Evolutionary conservation across 1,139 yeast species (phyloP).

Genomic region (Yamadazyma pseudoaaseri): DNA sequence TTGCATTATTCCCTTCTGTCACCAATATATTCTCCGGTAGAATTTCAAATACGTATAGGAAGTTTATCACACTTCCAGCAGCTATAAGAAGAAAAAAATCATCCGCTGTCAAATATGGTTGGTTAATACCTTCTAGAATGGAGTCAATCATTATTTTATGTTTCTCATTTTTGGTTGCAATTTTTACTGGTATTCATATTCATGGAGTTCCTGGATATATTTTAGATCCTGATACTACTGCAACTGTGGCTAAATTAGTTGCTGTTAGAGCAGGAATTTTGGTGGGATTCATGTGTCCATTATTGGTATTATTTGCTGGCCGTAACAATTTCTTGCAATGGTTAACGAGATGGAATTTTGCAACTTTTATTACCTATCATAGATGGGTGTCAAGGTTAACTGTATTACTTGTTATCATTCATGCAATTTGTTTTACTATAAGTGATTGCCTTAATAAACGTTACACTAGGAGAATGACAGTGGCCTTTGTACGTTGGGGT

Average conservation of each 20-base stretch:
- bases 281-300: slow-evolving; percentile 23
- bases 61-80: slow-evolving; percentile 33
- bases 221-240: slow-evolving; percentile 14
- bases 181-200: slow-evolving; percentile 29
- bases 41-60: slow-evolving; percentile 27
- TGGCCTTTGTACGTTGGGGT: slow-evolving; percentile 50
- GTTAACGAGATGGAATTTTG: slow-evolving; percentile 30
- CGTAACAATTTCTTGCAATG: slow-evolving; percentile 33
- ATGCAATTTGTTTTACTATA: slow-evolving; percentile 22
- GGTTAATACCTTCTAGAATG: slow-evolving; percentile 28
- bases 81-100: slow-evolving; percentile 23
- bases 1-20: slow-evolving; percentile 26
- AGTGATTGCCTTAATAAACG: slow-evolving; percentile 15
- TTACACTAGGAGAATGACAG: slow-evolving; percentile 23
- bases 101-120: slow-evolving; percentile 19
- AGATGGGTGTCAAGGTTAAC: slow-evolving; percentile 30
- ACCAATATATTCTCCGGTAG: slow-evolving; percentile 24
- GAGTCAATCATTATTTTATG: slow-evolving; percentile 29
- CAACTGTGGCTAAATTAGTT: slow-evolving; percentile 16
- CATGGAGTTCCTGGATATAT: slow-evolving; percentile 22
- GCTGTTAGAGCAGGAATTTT: slow-evolving; percentile 34
- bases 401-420: slow-evolving; percentile 22
- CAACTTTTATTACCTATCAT: slow-evolving; percentile 30
- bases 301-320: slow-evolving; percentile 30
- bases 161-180: slow-evolving; percentile 45